Conservation (phyloP, 2,329 filamentous ascomycete genomes). For the Penicillium digitatum region DNA sequence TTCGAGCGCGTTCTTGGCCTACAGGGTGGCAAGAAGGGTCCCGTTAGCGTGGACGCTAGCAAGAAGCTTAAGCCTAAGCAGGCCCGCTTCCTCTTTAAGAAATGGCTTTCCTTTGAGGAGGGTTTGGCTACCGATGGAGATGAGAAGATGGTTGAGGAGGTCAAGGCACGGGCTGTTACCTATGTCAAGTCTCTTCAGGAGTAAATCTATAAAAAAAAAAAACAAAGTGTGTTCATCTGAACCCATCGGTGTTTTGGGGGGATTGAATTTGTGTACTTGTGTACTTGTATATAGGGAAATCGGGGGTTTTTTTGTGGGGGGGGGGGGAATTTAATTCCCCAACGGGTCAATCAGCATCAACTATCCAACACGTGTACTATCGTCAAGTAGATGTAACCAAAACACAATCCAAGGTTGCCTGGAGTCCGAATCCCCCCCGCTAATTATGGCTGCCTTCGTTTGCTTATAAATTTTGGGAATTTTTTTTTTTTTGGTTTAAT, state of each 20-base stretch:
- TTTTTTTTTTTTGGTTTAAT: background rate
- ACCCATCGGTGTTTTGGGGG: slow-evolving; percentile 22
- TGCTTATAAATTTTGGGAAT: too few relatives aligned
- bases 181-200: slow-evolving; percentile 56
- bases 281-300: slow-evolving; percentile 24
- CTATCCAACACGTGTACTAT: background rate
- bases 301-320: too few relatives aligned
- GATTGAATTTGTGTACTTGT: slow-evolving; percentile 18
- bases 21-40: slow-evolving; percentile 41
- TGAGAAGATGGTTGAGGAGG: slow-evolving; percentile 64
- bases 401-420: background rate
- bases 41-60: slow-evolving; percentile 37
- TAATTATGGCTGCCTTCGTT: slow-evolving; percentile 8
- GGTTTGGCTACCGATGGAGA: slow-evolving; percentile 54
- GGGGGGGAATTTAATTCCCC: too few relatives aligned
- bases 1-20: slow-evolving; percentile 69
- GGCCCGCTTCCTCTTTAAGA: slow-evolving; percentile 83
- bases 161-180: slow-evolving; percentile 65
- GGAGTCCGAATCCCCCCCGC: slow-evolving; percentile 5
- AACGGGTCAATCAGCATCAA: background rate
- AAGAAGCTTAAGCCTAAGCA: slow-evolving; percentile 74
- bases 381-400: background rate
- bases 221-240: slow-evolving; percentile 7
- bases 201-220: slow-evolving; percentile 17
- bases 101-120: slow-evolving; percentile 88